Conservation (phyloP, 176 grass and related monocot genomes). For the Oryza glumipatula region DNA sequence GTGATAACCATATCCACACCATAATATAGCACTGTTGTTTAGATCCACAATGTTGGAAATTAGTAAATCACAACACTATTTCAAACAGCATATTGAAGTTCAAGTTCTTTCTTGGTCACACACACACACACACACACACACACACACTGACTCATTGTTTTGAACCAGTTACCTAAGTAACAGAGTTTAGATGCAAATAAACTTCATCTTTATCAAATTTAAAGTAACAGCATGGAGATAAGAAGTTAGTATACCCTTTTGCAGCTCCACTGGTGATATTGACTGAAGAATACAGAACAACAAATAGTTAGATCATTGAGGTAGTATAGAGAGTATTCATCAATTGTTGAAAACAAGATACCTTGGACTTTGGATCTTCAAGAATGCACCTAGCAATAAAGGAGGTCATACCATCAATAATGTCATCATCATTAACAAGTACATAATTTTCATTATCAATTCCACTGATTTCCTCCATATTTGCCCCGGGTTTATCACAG, state of each 20-base stretch:
- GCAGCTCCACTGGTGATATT: slow-evolving; percentile 67
- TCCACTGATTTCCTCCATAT: slow-evolving; percentile 84
- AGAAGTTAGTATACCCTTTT: slow-evolving; percentile 58
- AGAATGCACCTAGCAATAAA: slow-evolving; percentile 94
- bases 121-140: no score
- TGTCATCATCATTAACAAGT: slow-evolving; percentile 80
- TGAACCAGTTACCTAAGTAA: not conserved
- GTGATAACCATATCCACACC: not conserved
- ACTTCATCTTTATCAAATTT: slow-evolving; percentile 7
- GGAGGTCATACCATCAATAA: slow-evolving; percentile 81
- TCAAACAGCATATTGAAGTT: not conserved
- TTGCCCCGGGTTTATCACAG: slow-evolving; percentile 51
- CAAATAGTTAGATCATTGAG: slow-evolving; percentile 51
- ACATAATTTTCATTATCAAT: slow-evolving; percentile 96
- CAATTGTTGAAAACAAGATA: slow-evolving; percentile 41
- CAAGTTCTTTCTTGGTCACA: not conserved
- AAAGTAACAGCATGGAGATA: slow-evolving; percentile 8
- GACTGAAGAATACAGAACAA: slow-evolving; percentile 57
- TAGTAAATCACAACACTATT: not conserved
- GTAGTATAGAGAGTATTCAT: not conserved
- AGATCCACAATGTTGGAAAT: not conserved
- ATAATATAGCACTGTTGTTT: not conserved
- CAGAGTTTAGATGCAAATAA: not conserved
- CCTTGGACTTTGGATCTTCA: slow-evolving; percentile 90
- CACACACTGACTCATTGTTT: not conserved